Base-by-base conservation (phyloP, 2,329 filamentous ascomycete genomes). In the Biscogniauxia sp. region DNA sequence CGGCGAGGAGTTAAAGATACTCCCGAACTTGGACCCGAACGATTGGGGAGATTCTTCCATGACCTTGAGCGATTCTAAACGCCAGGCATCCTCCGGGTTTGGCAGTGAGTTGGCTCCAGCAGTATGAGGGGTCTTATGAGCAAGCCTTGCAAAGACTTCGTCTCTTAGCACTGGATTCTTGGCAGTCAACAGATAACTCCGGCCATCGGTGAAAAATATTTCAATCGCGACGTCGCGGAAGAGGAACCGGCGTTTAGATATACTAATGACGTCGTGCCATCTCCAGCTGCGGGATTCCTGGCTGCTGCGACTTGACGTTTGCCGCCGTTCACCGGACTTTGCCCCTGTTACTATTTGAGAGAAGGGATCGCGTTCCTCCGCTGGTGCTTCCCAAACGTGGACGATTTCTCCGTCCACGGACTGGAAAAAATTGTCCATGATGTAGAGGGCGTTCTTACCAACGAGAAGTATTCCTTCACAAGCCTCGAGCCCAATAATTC, bases 201-300 rank as follows among this genome's bases (percentile, higher is more conserved):
- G 89, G 1, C 95, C 95, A 72, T 99, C 96, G 0, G 93, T 93
- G 73, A 99, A 99, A 78, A 99, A 99, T 2, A 97, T 85, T 72
- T 99, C 95, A n/a, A 98, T 88, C 0, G 92, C 93, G 13, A 99
- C 95, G 71, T 99, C 94, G 25, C 95, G 88, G 76, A 98, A 97
- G 3, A 99, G 78, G 74, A 98, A 99, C 6, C 94, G 89, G 20
- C 96, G 88, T 75, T 99, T 99, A 0, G 94, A 98, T 41, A 98
- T 90, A 72, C 93, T 97, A 67, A 98, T 91, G 15, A 98, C 88
- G 72, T 98, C 94, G 3, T 88, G 85, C 94, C 94, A 99, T 66
- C 88, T 90, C 96, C 95, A 99, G 73, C 90, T 89, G 67, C 93
- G 86, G 1, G 90, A 93, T 63, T 94, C 91, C 69, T 96, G 91